Evolutionary conservation across 2,329 filamentous ascomycete species (phyloP).

Genomic region (Fusarium lateritium): DNA sequence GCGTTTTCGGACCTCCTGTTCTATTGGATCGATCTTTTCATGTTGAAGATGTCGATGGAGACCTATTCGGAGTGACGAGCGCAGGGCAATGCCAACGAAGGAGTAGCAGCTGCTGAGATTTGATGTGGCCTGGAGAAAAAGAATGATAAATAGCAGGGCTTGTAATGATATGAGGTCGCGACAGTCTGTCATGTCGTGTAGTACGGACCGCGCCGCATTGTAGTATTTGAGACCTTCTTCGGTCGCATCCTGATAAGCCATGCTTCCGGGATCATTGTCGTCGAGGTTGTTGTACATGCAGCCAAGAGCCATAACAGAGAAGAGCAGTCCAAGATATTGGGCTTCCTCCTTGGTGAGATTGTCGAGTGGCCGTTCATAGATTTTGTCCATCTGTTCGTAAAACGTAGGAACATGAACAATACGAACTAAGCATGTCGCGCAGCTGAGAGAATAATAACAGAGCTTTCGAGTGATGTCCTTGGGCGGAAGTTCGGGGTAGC

Average conservation of each 20-base stretch:
- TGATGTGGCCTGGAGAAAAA: conserved; percentile 85
- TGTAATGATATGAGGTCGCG: conserved; percentile 82
- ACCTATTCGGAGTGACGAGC: conserved; percentile 82
- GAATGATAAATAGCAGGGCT: conserved; percentile 82
- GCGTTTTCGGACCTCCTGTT: conserved; percentile 74
- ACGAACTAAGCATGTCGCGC: conserved; percentile 72
- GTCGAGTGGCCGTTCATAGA: conserved; percentile 80
- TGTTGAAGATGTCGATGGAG: conserved; percentile 81
- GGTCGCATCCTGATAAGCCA: conserved; percentile 65
- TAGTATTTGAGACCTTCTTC: conserved; percentile 82
- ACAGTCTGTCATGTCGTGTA: conserved; percentile 77
- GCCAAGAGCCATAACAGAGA: conserved; percentile 79
- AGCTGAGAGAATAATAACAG: conserved; percentile 70
- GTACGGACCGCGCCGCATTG: conserved; percentile 74
- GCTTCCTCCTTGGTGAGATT: conserved; percentile 75
- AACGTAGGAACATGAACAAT: conserved; percentile 88
- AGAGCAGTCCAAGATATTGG: conserved; percentile 78
- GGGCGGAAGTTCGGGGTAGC: conserved; percentile 78
- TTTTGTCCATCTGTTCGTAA: conserved; percentile 79
- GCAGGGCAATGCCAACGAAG: conserved; percentile 83
- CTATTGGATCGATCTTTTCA: conserved; percentile 72
- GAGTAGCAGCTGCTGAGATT: conserved; percentile 86
- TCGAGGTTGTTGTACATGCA: conserved; percentile 78
- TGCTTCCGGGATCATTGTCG: conserved; percentile 63
- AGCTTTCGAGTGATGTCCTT: conserved; percentile 68